phyloP scores from a whole-genome alignment of 345 rosid species.

The Noccaea caerulescens region DNA sequence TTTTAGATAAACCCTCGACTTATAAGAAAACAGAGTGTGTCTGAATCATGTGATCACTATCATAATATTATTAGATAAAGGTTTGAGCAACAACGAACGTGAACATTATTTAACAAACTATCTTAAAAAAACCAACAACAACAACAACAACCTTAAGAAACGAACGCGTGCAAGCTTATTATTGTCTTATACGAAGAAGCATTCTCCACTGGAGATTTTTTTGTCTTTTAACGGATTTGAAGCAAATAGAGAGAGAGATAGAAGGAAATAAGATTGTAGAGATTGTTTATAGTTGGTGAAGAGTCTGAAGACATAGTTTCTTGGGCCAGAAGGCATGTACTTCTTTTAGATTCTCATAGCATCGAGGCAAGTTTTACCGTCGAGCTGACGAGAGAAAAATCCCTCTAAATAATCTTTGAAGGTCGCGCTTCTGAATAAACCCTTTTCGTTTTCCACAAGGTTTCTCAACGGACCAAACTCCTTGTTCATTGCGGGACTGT shows the following conservation, averaged over 20 bases:
- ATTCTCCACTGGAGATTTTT: slow-evolving; percentile 7
- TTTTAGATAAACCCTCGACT: neutral
- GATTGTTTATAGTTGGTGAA: neutral
- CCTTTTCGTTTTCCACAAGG: slow-evolving; percentile 33
- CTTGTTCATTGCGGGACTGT: slow-evolving; percentile 28
- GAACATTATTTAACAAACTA: neutral
- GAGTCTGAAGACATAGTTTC: neutral
- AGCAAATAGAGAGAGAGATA: neutral
- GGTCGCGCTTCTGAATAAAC: slow-evolving; percentile 33
- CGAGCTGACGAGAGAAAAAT: slow-evolving; percentile 30
- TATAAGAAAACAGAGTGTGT: slow-evolving; percentile 2
- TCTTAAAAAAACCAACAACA: no score
- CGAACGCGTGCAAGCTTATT: neutral
- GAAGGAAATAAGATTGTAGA: neutral
- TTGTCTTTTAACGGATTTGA: neutral
- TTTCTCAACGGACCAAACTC: slow-evolving; percentile 44
- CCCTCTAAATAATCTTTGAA: slow-evolving; percentile 34
- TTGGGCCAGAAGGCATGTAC: slow-evolving; percentile 6
- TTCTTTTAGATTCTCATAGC: slow-evolving; percentile 33
- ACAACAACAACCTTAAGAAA: no score
- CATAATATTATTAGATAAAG: slow-evolving; percentile 10
- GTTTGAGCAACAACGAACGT: slow-evolving; percentile 6
- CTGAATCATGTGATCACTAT: slow-evolving; percentile 24
- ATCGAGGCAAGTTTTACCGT: slow-evolving; percentile 45
- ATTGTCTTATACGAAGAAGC: slow-evolving; percentile 23